A percentile compares a stretch with the other conserved stretches of the same genome.
Evolutionary conservation across 495 filamentous ascomycete genomes (phyloP).

Genomic region (Neurospora cerealis): DNA sequence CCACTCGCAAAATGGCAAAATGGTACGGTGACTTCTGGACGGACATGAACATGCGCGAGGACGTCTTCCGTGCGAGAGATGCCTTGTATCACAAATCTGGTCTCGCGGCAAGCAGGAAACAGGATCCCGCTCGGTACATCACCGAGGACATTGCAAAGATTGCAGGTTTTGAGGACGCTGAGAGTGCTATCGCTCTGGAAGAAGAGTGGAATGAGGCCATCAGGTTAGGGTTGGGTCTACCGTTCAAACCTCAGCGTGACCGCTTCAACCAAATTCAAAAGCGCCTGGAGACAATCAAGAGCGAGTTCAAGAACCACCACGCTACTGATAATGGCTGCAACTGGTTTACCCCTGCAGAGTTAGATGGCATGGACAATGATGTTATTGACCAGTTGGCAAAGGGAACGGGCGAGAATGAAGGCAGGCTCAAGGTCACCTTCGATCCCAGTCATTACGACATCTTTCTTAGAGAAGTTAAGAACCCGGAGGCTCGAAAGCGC

Average conservation of each 20-base stretch:
- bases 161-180: constrained; percentile 28
- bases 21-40: constrained; percentile 50
- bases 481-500: constrained; percentile 42
- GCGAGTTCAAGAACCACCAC: constrained; percentile 50
- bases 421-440: constrained; percentile 48
- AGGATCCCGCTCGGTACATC: constrained; percentile 25
- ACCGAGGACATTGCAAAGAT: constrained; percentile 18
- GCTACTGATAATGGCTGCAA: constrained; percentile 52
- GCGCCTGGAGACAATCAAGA: constrained; percentile 44
- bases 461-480: constrained; percentile 49
- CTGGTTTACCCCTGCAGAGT: constrained; percentile 50
- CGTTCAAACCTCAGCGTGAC: constrained; percentile 43
- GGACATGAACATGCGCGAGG: constrained; percentile 51
- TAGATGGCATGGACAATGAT: constrained; percentile 49
- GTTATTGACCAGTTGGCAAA: constrained; percentile 52
- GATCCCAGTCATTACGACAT: constrained; percentile 47
- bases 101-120: constrained; percentile 26
- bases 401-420: constrained; percentile 58
- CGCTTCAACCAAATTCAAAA: constrained; percentile 59
- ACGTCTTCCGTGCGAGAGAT: constrained; percentile 49
- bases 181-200: constrained; percentile 45
- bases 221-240: constrained; percentile 44
- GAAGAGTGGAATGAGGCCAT: constrained; percentile 50
- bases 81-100: constrained; percentile 39
- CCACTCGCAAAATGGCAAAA: constrained; percentile 49